Evolutionary conservation across 345 rosid species (phyloP).

Genomic region (Crucihimalaya himalaica): DNA sequence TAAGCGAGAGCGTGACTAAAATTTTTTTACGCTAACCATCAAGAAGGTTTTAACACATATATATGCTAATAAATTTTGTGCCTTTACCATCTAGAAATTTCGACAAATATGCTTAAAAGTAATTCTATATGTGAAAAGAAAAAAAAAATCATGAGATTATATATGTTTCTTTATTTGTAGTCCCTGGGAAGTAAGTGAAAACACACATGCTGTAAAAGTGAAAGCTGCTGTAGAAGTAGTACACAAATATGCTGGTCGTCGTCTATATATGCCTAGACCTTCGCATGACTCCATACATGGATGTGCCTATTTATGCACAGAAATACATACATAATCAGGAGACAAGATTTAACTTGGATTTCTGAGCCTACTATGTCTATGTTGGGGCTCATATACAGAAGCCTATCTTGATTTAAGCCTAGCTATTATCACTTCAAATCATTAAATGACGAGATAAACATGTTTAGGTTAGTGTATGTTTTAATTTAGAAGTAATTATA

Average conservation of each 20-base stretch:
- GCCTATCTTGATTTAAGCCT: not conserved
- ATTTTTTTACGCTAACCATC: not conserved
- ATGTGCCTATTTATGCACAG: constrained; percentile 23
- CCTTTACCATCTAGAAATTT: not conserved
- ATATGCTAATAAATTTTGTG: not conserved
- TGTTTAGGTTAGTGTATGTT: not conserved
- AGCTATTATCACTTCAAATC: not conserved
- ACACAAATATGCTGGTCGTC: constrained; percentile 33
- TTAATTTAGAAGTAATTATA: not conserved
- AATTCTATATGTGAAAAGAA: not conserved
- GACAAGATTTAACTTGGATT: constrained; percentile 32
- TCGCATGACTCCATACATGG: constrained; percentile 18
- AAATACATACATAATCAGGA: constrained; percentile 28
- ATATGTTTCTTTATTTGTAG: not conserved
- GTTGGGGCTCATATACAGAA: constrained; percentile 3
- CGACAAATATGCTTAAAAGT: not conserved
- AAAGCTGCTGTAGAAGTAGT: constrained; percentile 26
- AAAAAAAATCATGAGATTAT: not conserved
- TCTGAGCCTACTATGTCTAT: constrained; percentile 28
- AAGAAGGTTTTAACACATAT: not conserved
- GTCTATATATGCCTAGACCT: constrained; percentile 31
- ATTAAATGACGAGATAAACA: not conserved
- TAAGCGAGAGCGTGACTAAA: not conserved
- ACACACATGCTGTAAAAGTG: constrained; percentile 24
- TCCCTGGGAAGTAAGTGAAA: constrained; percentile 10